Evolutionary conservation across 2,329 filamentous ascomycete genomes (phyloP), one percentile per base, ranked within the genome.

Genomic region (Cladosporium sp.): DNA sequence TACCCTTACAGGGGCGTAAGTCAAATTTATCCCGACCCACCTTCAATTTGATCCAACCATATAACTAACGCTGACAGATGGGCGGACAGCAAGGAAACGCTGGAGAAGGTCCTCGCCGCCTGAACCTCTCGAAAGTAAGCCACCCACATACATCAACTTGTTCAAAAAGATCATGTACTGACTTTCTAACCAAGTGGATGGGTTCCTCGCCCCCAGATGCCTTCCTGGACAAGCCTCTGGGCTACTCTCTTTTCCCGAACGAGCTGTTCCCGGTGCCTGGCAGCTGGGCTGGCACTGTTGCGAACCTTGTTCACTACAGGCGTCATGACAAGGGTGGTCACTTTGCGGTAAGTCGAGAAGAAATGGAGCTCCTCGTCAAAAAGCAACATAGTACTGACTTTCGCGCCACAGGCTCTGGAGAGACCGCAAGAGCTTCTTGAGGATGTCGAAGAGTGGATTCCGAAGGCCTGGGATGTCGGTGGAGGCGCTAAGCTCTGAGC

Each of bases 1-100:
- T 86, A 82, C 71, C 78, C 80, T 1, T 85, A 86, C 65, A 78
- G 82, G 14, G 71, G 78, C 53, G 69, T 76, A 63, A 62, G 66
- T 63, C 13, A 2, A 49, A 30, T 7, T 0, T 0, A 48, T 28
- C 23, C 8, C 7, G 18, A 56, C 25, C 14, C n/a, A 25, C 1
- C 14, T 28, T 18, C 5, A 18, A 7, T 18, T 5, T 13, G 4
- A 21, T 10, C 10, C 18, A 21, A 23, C 5, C 5, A 14, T 25
- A 26, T 16, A 10, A 34, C 23, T 57, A 26, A 57, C 23, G 28
- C 56, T 58, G 21, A 61, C 46, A 51, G 28, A 49, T 34, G 18
- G 30, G 26, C 21, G n/a, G 32, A 5, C 28, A 61, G 58, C 58
- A 61, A 61, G 58, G 58, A 34, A 51, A 36, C 43, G 23, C 30